phyloP scores from a whole-genome alignment of 2,329 filamentous ascomycete genomes.

The Verticillium longisporum region DNA sequence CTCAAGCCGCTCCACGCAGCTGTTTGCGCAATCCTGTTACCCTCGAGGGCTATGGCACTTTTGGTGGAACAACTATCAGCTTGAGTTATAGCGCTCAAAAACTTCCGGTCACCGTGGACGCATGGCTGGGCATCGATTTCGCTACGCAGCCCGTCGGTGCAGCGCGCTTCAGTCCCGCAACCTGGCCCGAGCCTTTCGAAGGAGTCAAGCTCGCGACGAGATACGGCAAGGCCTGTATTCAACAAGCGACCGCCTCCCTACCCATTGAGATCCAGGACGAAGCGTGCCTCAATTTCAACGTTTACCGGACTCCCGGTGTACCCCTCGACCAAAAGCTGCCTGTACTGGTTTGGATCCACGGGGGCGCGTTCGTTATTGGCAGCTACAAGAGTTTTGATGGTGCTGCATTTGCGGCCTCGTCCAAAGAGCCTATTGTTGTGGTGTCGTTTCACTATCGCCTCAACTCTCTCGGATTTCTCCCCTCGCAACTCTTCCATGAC shows the following conservation, averaged over 20 bases:
- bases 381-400: constrained; percentile 27
- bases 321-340: constrained; percentile 26
- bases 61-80: constrained; percentile 28
- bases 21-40: constrained; percentile 11
- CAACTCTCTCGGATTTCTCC: constrained; percentile 30
- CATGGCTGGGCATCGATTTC: constrained; percentile 42
- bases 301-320: constrained; percentile 26
- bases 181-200: constrained; percentile 31
- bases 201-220: constrained; percentile 27
- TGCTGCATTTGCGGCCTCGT: constrained; percentile 22
- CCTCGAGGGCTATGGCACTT: constrained; percentile 31
- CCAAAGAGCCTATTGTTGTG: constrained; percentile 31
- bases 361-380: constrained; percentile 26
- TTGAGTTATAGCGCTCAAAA: constrained; percentile 22
- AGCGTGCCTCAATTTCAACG: constrained; percentile 32
- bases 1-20: background rate
- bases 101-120: constrained; percentile 25
- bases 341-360: constrained; percentile 32
- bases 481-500: constrained; percentile 30
- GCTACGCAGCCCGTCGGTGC: constrained; percentile 31
- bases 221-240: constrained; percentile 35
- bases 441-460: constrained; percentile 36
- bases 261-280: constrained; percentile 20
- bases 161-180: constrained; percentile 30
- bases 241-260: constrained; percentile 20